These are phyloP conservation scores for Colletotrichum tabaci DNA, from an alignment of 2,329 filamentous ascomycete genomes.

Conservation along the genomic window DNA sequence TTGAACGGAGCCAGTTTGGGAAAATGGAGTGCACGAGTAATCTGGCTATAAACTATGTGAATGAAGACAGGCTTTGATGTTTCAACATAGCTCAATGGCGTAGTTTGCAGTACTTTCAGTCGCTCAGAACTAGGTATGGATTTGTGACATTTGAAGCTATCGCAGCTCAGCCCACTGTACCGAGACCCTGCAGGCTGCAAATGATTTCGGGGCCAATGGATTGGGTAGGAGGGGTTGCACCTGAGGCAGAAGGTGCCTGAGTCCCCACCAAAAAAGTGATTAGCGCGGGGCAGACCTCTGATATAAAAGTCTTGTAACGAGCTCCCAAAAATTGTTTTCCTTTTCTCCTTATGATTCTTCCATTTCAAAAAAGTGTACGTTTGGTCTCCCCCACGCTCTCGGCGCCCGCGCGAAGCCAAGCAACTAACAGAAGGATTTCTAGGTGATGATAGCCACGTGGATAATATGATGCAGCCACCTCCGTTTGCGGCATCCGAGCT, in stretches of 20 bases:
- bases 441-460: slow-evolving; percentile 99
- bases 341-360: slow-evolving; percentile 89
- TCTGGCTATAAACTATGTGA: not conserved
- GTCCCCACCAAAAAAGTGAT: slow-evolving; percentile 48
- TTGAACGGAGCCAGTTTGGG: not conserved
- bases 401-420: slow-evolving; percentile 15
- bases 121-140: not conserved
- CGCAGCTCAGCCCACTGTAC: slow-evolving; percentile 29
- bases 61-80: not conserved
- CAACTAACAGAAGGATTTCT: slow-evolving; percentile 47
- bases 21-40: not conserved
- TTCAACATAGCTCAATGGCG: slow-evolving; percentile 12
- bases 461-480: slow-evolving; percentile 85
- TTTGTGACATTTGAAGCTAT: slow-evolving; percentile 36
- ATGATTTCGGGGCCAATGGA: slow-evolving; percentile 12
- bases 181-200: not conserved
- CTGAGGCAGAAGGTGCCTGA: slow-evolving; percentile 43
- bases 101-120: not conserved
- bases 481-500: slow-evolving; percentile 79
- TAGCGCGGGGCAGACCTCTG: slow-evolving; percentile 42
- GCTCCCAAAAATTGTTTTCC: slow-evolving; percentile 57
- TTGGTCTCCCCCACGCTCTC: slow-evolving; percentile 47
- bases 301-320: slow-evolving; percentile 56
- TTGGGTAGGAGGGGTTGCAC: not conserved
- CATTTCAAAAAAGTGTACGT: slow-evolving; percentile 98